Evolutionary conservation across 192 early-diverging fungal genomes (phyloP).

Genomic region (Pilaira anomala): DNA sequence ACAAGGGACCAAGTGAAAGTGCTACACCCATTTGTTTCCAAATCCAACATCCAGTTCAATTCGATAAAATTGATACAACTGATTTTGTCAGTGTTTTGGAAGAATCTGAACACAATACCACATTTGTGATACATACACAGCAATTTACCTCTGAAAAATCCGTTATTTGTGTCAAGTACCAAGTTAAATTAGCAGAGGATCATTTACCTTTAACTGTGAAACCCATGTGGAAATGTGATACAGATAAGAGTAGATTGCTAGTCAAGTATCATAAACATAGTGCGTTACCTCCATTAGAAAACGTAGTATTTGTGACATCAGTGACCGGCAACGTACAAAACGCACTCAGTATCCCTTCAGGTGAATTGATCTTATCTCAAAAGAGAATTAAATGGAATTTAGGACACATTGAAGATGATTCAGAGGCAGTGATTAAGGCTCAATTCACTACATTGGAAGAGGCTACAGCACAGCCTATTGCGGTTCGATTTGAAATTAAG

Average conservation of each 20-base stretch:
- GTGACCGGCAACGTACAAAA: constrained; percentile 43
- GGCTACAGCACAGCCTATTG: constrained; percentile 41
- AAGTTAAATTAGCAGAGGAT: constrained; percentile 18
- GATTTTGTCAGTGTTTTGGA: constrained; percentile 34
- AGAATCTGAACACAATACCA: constrained; percentile 38
- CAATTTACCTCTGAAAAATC: constrained; percentile 14
- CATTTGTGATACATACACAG: constrained; percentile 25
- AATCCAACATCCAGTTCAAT: constrained; percentile 26
- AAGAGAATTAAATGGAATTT: constrained; percentile 54
- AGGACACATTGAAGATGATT: constrained; percentile 22
- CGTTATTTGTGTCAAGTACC: constrained; percentile 27
- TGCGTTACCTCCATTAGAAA: constrained; percentile 21
- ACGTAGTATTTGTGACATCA: constrained; percentile 46
- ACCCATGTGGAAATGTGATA: constrained; percentile 56
- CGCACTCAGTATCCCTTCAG: constrained; percentile 48
- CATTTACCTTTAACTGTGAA: constrained; percentile 30
- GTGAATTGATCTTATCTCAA: constrained; percentile 47
- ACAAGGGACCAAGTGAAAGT: constrained; percentile 20
- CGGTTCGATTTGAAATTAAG: constrained; percentile 39
- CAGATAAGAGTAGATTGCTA: constrained; percentile 42
- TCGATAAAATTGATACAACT: constrained; percentile 41
- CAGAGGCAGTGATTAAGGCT: constrained; percentile 43
- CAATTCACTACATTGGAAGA: constrained; percentile 40
- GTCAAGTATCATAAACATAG: constrained; percentile 47
- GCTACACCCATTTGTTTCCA: constrained; percentile 34